A percentile compares a stretch with the other conserved stretches of the same genome.
These are phyloP conservation scores for Ceratobasidium papillatum DNA, from an alignment of 1,284 basidiomycete genomes.

Conservation along the genomic window DNA sequence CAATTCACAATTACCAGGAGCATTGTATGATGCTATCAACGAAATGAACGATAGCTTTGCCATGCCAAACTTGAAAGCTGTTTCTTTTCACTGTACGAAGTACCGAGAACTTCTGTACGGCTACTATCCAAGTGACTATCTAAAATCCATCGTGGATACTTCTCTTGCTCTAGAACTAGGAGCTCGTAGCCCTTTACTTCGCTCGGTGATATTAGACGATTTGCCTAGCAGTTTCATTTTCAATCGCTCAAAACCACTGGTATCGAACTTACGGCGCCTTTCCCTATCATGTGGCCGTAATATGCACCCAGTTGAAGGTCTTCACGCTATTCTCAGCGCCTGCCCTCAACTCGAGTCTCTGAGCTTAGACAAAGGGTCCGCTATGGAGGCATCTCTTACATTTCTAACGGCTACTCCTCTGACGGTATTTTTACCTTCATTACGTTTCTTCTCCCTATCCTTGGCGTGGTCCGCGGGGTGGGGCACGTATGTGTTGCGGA, in stretches of 20 bases:
- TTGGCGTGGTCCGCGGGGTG: neutral
- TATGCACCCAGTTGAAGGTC: neutral
- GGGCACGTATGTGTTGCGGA: constrained; percentile 7
- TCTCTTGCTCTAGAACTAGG: neutral
- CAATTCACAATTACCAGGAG: neutral
- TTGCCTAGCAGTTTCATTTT: constrained; percentile 6
- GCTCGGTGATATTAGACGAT: neutral
- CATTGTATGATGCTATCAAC: neutral
- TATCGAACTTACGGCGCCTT: constrained; percentile 12
- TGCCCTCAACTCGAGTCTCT: constrained; percentile 10
- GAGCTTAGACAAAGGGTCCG: neutral
- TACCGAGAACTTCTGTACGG: neutral
- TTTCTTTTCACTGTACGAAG: constrained; percentile 21
- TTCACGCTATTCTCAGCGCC: neutral
- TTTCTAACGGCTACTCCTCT: neutral
- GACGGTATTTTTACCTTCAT: neutral
- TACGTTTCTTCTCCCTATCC: neutral
- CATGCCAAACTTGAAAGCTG: neutral
- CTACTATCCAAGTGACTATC: neutral
- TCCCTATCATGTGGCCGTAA: neutral
- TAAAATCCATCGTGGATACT: neutral
- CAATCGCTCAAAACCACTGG: neutral
- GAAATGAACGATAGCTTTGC: neutral
- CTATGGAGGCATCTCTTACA: neutral
- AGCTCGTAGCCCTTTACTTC: neutral